Evolutionary conservation across 176 grass and related monocot species (phyloP).

Genomic region (Guadua angustifolia): DNA sequence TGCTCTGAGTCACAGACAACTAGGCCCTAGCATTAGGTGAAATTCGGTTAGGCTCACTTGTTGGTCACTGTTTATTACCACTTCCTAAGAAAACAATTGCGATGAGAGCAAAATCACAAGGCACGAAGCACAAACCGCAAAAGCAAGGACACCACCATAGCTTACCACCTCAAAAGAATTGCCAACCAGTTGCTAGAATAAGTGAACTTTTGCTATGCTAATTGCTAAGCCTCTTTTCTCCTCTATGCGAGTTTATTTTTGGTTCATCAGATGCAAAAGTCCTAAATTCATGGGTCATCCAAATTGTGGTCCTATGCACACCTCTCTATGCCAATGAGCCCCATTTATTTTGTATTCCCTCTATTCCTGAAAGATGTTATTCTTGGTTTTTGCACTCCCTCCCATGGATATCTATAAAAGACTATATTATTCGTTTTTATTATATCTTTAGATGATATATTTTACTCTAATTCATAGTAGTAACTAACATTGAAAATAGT

Average conservation of each 20-base stretch:
- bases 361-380: too few species aligned
- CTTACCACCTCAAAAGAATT: constrained; percentile 52
- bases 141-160: neutral
- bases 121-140: constrained; percentile 40
- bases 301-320: constrained; percentile 17
- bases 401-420: too few species aligned
- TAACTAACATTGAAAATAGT: too few species aligned
- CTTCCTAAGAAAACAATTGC: neutral
- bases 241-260: neutral
- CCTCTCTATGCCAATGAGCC: neutral
- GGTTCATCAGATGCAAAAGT: neutral
- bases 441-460: too few species aligned
- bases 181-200: constrained; percentile 27
- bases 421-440: too few species aligned
- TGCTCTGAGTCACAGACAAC: neutral
- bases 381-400: too few species aligned
- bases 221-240: neutral
- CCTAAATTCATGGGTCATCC: constrained; percentile 4
- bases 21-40: neutral
- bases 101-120: constrained; percentile 1
- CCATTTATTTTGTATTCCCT: constrained; percentile 24
- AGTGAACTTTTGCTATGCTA: constrained; percentile 16
- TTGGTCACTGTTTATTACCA: neutral
- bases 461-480: too few species aligned
- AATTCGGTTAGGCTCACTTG: neutral